Conservation (phyloP, 768 basidiomycete species). For the Pholiota conissans region DNA sequence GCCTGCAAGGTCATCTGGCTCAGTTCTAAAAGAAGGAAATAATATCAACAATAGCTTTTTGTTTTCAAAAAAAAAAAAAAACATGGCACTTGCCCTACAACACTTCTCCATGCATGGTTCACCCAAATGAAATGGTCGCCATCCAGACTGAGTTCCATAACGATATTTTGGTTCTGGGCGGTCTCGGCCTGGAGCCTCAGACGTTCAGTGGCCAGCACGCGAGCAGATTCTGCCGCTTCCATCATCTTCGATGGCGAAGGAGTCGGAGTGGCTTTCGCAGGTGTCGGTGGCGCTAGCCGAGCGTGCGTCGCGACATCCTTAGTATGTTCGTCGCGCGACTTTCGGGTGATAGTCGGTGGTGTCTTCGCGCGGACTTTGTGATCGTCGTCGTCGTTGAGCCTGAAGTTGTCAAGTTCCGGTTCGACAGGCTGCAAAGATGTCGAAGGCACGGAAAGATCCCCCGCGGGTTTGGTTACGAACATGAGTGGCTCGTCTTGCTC, state of each 20-base stretch:
- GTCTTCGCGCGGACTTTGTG: conserved; percentile 45
- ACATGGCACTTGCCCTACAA: conserved; percentile 82
- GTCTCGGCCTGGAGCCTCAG: conserved; percentile 89
- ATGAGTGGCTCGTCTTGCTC: conserved; percentile 89
- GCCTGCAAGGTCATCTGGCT: conserved; percentile 77
- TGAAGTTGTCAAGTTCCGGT: conserved; percentile 44
- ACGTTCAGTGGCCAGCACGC: conserved; percentile 86
- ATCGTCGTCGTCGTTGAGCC: conserved; percentile 55
- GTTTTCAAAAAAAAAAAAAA: background rate
- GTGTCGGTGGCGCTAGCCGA: conserved; percentile 32
- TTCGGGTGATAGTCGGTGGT: conserved; percentile 48
- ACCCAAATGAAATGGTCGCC: conserved; percentile 95
- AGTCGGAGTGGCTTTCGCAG: conserved; percentile 32
- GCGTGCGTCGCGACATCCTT: conserved; percentile 45
- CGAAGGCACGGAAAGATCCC: conserved; percentile 42
- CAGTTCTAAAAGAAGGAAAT: conserved; percentile 51
- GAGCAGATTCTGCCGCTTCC: conserved; percentile 71
- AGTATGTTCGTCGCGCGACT: conserved; percentile 57
- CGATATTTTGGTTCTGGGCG: conserved; percentile 93
- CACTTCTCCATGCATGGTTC: conserved; percentile 92
- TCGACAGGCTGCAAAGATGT: conserved; percentile 39
- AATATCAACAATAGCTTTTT: background rate
- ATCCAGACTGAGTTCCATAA: conserved; percentile 91
- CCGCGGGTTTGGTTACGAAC: conserved; percentile 90
- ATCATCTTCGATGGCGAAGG: conserved; percentile 39